Evolutionary conservation across 345 rosid genomes (phyloP).

Genomic region (Turritis glabra): DNA sequence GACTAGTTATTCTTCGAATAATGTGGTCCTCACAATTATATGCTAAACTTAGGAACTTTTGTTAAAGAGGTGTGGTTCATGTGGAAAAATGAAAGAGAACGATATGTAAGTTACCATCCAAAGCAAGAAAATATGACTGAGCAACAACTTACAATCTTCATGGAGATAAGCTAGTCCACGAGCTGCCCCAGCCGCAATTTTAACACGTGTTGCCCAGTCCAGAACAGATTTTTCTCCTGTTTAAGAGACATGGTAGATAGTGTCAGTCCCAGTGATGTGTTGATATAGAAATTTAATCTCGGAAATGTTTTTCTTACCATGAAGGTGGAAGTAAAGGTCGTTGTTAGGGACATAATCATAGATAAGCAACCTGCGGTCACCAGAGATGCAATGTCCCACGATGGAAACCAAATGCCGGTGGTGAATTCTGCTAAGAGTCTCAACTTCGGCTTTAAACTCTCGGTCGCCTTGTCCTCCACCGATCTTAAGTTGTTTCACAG

Average conservation of each 20-base stretch:
- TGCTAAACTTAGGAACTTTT: neutral
- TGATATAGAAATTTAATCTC: neutral
- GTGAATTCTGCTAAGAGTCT: constrained; percentile 86
- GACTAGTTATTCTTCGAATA: neutral
- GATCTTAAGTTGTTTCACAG: constrained; percentile 83
- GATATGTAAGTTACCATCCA: neutral
- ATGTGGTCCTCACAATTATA: neutral
- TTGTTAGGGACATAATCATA: constrained; percentile 86
- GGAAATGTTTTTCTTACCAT: constrained; percentile 48
- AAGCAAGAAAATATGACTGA: neutral
- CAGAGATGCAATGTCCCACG: constrained; percentile 90
- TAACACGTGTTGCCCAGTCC: constrained; percentile 82
- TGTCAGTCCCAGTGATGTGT: neutral
- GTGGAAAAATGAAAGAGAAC: neutral
- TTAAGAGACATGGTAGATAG: constrained; percentile 25
- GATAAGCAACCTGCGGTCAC: constrained; percentile 73
- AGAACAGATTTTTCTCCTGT: constrained; percentile 51
- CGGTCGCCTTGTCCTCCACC: constrained; percentile 93
- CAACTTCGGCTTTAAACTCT: constrained; percentile 93
- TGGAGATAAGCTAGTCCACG: constrained; percentile 98
- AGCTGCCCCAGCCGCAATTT: constrained; percentile 90
- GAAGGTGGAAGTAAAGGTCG: constrained; percentile 91
- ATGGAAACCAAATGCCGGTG: constrained; percentile 96
- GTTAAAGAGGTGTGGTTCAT: neutral
- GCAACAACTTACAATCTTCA: constrained; percentile 77